phyloP scores from a whole-genome alignment of 2,329 filamentous ascomycete genomes.

The Chaetomium olivaceum region DNA sequence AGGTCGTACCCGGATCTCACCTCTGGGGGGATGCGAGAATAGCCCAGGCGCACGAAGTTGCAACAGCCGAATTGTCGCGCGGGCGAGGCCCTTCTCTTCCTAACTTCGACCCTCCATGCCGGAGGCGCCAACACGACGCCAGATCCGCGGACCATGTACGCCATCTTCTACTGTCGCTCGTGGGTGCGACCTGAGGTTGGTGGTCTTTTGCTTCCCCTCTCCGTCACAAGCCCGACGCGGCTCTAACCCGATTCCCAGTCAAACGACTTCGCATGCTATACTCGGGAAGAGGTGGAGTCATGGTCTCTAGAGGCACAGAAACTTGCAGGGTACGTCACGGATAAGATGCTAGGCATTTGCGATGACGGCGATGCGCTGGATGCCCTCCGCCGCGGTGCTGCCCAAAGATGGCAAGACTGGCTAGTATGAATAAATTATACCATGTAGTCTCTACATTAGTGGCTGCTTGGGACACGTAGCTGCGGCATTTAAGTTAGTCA shows the following conservation, averaged over 20 bases:
- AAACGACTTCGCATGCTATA: conserved; percentile 3
- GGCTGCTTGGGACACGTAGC: conserved; percentile 1
- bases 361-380: conserved; percentile 3
- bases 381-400: conserved; percentile 1
- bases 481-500: not conserved
- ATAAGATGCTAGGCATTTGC: conserved; percentile 1
- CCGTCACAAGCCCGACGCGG: conserved; percentile 1
- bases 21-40: conserved; percentile 1
- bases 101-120: not conserved
- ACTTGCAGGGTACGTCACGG: conserved; percentile 2
- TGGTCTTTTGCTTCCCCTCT: not conserved
- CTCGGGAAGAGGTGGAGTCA: conserved; percentile 1
- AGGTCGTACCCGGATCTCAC: conserved; percentile 3
- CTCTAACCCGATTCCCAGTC: not conserved
- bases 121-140: conserved; percentile 1
- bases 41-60: not conserved
- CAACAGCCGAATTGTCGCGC: conserved; percentile 2
- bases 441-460: not conserved
- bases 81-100: conserved; percentile 1
- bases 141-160: conserved; percentile 3
- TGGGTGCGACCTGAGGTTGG: conserved; percentile 2
- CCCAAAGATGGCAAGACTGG: conserved; percentile 2
- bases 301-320: not conserved
- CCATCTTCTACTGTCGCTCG: conserved; percentile 1
- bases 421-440: not conserved